Conservation (phyloP, 2,329 filamentous ascomycete genomes). For the Aspergillus ochraceus region DNA sequence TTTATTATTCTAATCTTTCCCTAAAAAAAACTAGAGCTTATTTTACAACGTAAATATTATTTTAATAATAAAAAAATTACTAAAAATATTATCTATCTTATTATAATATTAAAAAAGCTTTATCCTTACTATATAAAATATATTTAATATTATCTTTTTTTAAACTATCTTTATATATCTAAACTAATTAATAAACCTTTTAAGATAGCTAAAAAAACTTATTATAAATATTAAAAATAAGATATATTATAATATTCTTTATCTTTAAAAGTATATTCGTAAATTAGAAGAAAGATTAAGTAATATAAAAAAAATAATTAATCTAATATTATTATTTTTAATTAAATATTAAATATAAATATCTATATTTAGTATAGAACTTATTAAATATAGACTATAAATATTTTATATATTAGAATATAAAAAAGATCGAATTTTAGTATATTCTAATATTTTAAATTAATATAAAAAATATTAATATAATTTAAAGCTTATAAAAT, state of each 20-base stretch:
- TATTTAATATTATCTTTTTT: constrained; percentile 13
- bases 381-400: constrained; percentile 5
- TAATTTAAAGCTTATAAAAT: constrained; percentile 14
- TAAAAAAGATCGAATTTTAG: constrained; percentile 21
- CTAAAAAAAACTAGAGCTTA: constrained; percentile 17
- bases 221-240: constrained; percentile 14
- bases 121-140: background rate
- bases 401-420: constrained; percentile 13
- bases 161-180: constrained; percentile 13
- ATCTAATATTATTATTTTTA: constrained; percentile 11
- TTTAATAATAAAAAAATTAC: background rate
- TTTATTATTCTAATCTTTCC: background rate
- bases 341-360: background rate
- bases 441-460: constrained; percentile 17
- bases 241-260: constrained; percentile 15
- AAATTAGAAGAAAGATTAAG: constrained; percentile 19
- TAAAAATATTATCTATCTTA: constrained; percentile 6
- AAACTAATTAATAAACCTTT: background rate
- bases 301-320: constrained; percentile 19
- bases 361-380: background rate
- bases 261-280: constrained; percentile 14
- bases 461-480: constrained; percentile 10
- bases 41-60: constrained; percentile 1
- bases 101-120: constrained; percentile 18
- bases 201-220: background rate